A percentile compares a stretch with the other conserved stretches of the same genome.
phyloP scores from a whole-genome alignment of 495 filamentous ascomycete genomes.

The Penicillium fimorum region DNA sequence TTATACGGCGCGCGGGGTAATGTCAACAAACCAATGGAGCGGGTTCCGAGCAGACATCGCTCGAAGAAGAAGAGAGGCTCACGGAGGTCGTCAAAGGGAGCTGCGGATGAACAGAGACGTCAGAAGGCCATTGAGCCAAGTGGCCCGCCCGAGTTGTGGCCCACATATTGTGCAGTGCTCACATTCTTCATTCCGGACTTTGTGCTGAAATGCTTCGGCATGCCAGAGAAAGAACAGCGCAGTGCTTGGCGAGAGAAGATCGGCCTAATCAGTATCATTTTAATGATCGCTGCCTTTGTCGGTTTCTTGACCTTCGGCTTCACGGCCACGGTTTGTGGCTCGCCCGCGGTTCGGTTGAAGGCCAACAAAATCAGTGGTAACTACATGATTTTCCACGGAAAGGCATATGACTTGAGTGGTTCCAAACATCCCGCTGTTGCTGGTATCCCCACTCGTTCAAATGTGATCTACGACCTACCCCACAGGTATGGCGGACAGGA shows the following conservation, averaged over 20 bases:
- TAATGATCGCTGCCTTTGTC: slow-evolving; percentile 82
- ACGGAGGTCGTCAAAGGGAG: slow-evolving; percentile 47
- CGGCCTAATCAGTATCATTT: slow-evolving; percentile 89
- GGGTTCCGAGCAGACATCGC: slow-evolving; percentile 41
- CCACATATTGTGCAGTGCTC: slow-evolving; percentile 86
- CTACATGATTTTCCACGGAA: slow-evolving; percentile 95
- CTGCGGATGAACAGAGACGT: slow-evolving; percentile 59
- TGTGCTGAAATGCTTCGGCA: slow-evolving; percentile 79
- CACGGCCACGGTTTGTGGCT: slow-evolving; percentile 79
- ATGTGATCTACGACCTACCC: slow-evolving; percentile 83
- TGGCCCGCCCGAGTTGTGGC: slow-evolving; percentile 88
- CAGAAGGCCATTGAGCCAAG: slow-evolving; percentile 65
- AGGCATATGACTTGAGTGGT: slow-evolving; percentile 73
- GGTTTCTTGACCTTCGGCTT: slow-evolving; percentile 98
- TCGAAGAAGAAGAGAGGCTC: slow-evolving; percentile 51
- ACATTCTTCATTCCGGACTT: slow-evolving; percentile 95
- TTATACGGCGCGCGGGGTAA: slow-evolving; percentile 40
- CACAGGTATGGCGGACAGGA: slow-evolving; percentile 81
- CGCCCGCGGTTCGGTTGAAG: slow-evolving; percentile 64
- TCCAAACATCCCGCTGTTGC: slow-evolving; percentile 74
- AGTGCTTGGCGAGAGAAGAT: slow-evolving; percentile 99
- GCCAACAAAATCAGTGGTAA: slow-evolving; percentile 75
- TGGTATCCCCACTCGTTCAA: slow-evolving; percentile 66
- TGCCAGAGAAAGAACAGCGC: slow-evolving; percentile 82
- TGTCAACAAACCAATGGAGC: slow-evolving; percentile 50